Base-by-base conservation (phyloP, 169 alveolate genomes). In the Cryptosporidium parvum region DNA sequence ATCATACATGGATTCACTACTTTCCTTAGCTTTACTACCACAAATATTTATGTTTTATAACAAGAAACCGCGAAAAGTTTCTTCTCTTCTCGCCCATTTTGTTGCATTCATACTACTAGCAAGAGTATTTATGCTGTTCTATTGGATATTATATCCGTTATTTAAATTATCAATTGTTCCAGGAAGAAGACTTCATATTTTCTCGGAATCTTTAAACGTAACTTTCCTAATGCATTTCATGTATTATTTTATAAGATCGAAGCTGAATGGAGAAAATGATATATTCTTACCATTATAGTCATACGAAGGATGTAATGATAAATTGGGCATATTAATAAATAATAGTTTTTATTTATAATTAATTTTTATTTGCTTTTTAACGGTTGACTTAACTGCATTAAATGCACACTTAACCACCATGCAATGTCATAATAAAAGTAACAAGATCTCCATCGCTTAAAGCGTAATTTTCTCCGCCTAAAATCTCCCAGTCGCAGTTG, bases 401-500 rank as follows among this genome's bases (percentile, higher is more conserved):
- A 69, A 45, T 59, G 42, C 35, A 37, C 51, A 26, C 23, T 92
- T 93, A 97, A 0, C 99, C 99, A 31, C 99, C 99, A 89, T 97
- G 99, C 61, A 97, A 92, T n/a, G 99, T 96, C n/a, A 97, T 94
- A n/a, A 97, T 95, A 72, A 97, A 97, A 21, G 98, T 92, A 31
- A 97, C 93, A 62, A 85, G 91, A 85, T 96, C 97, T 59, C 92
- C 93, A 72, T 96, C 92, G 85, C 93, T 86, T 37, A 97, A 61
- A 48, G 71, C 84, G 56, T 94, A 94, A 51, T 94, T 87, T 53
- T 93, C 97, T 14, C 96, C 95, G 16, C 96, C 98, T 45, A 94
- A 92, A 35, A 97, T 92, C 89, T 97, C 99, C 98, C 99, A 97
- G 85, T 97, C 99, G 29, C 96, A 93, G 86, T 97, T 98, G 92